Percentiles rank a stretch among this genome's conserved stretches.
These are phyloP conservation scores for Fusarium decemcellulare DNA, from an alignment of 2,329 filamentous ascomycete genomes.

Conservation along the genomic window DNA sequence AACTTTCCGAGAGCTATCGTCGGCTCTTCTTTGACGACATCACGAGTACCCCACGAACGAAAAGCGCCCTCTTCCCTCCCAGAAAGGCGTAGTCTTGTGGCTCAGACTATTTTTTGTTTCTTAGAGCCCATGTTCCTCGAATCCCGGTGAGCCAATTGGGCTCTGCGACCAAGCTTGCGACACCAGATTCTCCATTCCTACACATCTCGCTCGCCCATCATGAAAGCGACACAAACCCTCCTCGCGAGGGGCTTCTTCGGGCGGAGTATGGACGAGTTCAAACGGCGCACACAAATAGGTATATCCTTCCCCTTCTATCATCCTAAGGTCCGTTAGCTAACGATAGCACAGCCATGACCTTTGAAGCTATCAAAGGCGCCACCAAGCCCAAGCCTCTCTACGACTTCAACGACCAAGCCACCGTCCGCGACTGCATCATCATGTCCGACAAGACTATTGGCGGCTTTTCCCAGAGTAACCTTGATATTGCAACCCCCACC, in stretches of 20 bases:
- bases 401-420: slow-evolving; percentile 68
- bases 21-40: slow-evolving; percentile 14
- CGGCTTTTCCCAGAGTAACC: slow-evolving; percentile 81
- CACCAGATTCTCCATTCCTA: neutral
- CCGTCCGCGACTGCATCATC: slow-evolving; percentile 73
- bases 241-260: slow-evolving; percentile 69
- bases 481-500: slow-evolving; percentile 70
- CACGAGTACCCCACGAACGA: neutral
- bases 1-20: slow-evolving; percentile 7
- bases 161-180: slow-evolving; percentile 30
- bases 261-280: slow-evolving; percentile 73
- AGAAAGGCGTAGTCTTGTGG: slow-evolving; percentile 3
- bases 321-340: slow-evolving; percentile 1
- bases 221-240: slow-evolving; percentile 62
- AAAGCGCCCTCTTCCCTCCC: neutral
- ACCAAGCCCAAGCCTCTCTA: slow-evolving; percentile 75
- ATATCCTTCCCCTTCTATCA: slow-evolving; percentile 3
- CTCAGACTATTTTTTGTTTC: neutral
- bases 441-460: slow-evolving; percentile 92
- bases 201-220: slow-evolving; percentile 46
- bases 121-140: slow-evolving; percentile 39
- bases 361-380: slow-evolving; percentile 78
- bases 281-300: slow-evolving; percentile 70
- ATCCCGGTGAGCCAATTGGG: slow-evolving; percentile 50
- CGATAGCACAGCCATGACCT: slow-evolving; percentile 69